These are phyloP conservation scores for Neurospora sp. DNA, from an alignment of 495 filamentous ascomycete genomes.

Conservation along the genomic window DNA sequence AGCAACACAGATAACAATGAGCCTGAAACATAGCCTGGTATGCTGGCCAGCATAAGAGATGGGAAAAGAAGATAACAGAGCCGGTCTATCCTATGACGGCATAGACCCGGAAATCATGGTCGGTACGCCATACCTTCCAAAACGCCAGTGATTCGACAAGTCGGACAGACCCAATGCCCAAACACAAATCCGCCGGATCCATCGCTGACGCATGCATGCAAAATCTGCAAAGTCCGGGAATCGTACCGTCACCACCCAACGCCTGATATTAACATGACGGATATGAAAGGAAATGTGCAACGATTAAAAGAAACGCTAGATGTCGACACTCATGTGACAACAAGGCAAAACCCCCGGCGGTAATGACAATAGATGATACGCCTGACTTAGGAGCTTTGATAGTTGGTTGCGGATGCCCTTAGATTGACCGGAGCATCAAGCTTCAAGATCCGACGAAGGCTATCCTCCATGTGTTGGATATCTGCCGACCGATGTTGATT, in stretches of 20 bases:
- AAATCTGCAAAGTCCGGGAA: background rate
- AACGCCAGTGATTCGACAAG: conserved; percentile 1
- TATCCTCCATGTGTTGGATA: conserved; percentile 37
- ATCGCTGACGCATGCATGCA: background rate
- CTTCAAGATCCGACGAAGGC: conserved; percentile 40
- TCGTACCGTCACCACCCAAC: conserved; percentile 7
- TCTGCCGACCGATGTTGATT: conserved; percentile 17
- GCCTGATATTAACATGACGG: conserved; percentile 1
- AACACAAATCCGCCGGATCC: background rate
- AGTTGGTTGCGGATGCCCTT: conserved; percentile 8
- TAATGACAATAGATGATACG: background rate
- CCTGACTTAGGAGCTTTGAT: conserved; percentile 14
- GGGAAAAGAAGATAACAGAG: background rate
- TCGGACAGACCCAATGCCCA: background rate
- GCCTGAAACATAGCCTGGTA: background rate
- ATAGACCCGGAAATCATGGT: background rate
- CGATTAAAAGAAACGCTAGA: background rate
- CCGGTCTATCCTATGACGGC: background rate
- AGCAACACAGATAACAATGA: background rate
- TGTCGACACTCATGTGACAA: background rate
- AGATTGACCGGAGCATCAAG: conserved; percentile 20
- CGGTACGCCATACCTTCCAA: background rate
- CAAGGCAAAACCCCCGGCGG: background rate
- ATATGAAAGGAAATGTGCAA: background rate
- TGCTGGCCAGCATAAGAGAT: background rate